Evolutionary conservation across 305 asterid genomes (phyloP).

Genomic region (Fraxinus sp.): DNA sequence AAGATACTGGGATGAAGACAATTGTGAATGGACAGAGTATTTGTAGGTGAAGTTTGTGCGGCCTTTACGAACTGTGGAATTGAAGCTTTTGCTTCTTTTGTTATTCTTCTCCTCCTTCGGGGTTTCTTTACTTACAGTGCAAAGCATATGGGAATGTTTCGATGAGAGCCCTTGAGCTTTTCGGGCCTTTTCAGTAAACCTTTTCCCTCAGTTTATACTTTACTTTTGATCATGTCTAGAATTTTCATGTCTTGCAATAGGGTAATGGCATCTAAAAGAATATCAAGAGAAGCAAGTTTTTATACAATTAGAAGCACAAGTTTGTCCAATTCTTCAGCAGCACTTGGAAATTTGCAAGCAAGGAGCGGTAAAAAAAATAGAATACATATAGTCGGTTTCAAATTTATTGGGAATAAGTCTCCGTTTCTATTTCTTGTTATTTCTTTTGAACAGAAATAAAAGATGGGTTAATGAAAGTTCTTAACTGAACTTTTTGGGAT

Average conservation of each 20-base stretch:
- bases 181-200: background rate
- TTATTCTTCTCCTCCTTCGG: conserved; percentile 28
- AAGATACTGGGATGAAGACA: conserved; percentile 18
- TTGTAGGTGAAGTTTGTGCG: conserved; percentile 52
- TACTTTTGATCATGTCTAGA: background rate
- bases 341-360: background rate
- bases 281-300: background rate
- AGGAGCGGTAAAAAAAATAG: background rate
- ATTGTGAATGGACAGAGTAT: conserved; percentile 35
- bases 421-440: background rate
- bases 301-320: background rate
- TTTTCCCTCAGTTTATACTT: background rate
- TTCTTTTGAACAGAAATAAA: background rate
- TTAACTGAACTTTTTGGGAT: background rate
- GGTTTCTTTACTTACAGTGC: conserved; percentile 51
- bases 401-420: background rate
- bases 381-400: background rate
- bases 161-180: background rate
- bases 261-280: background rate
- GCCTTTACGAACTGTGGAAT: conserved; percentile 43
- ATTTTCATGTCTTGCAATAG: background rate
- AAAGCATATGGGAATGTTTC: conserved; percentile 44
- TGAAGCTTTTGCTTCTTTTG: conserved; percentile 53
- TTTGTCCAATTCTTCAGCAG: background rate
- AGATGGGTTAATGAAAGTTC: background rate